These are phyloP conservation scores for Acorus calamus DNA, from an alignment of 106 monocot genomes.

Conservation along the genomic window DNA sequence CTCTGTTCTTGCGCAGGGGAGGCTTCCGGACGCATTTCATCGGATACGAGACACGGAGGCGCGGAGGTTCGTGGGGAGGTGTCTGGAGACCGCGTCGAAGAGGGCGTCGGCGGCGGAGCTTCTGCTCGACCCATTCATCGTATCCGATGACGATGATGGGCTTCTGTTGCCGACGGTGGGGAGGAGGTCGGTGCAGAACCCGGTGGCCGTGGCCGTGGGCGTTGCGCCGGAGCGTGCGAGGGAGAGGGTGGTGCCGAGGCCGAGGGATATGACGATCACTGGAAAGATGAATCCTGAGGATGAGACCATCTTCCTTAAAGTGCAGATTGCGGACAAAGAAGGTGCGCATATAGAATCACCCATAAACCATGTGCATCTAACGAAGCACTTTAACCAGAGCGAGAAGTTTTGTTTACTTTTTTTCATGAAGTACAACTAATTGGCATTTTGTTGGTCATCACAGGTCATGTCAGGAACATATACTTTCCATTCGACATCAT, in stretches of 20 bases:
- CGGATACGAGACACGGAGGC: constrained; percentile 61
- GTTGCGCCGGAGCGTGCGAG: not conserved
- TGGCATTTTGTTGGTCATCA: not conserved
- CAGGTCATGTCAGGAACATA: constrained; percentile 65
- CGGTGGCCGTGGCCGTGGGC: not conserved
- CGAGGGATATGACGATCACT: constrained; percentile 72
- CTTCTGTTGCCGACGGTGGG: not conserved
- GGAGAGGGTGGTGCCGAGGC: not conserved
- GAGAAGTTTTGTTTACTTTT: no score
- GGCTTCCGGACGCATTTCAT: constrained; percentile 67
- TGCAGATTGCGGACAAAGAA: constrained; percentile 63
- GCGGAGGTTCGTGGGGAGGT: constrained; percentile 56
- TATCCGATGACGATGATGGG: constrained; percentile 6
- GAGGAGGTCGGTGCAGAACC: not conserved
- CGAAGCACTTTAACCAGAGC: no score
- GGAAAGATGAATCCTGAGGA: constrained; percentile 85
- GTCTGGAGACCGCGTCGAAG: constrained; percentile 40
- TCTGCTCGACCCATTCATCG: constrained; percentile 68
- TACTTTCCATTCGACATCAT: constrained; percentile 91
- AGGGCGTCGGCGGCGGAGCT: constrained; percentile 71
- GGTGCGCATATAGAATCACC: constrained; percentile 13
- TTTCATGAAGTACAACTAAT: no score
- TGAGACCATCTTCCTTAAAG: constrained; percentile 82
- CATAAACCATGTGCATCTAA: no score
- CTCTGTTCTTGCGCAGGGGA: constrained; percentile 41